These are phyloP conservation scores for Inga leiocalycina DNA, from an alignment of 306 rosid species.

Conservation along the genomic window DNA sequence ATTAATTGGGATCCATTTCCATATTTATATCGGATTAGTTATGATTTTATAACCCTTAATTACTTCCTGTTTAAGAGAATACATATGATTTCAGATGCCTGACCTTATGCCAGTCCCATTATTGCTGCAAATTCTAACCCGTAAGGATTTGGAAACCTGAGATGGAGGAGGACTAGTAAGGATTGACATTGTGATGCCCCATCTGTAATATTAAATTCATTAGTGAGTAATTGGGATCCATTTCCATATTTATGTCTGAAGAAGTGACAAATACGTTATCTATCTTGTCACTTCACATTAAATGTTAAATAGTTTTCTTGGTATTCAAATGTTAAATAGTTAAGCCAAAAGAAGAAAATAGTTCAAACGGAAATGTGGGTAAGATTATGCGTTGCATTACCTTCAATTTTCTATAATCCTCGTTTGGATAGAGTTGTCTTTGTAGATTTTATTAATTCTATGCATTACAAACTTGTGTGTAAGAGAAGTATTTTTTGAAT, in stretches of 20 bases:
- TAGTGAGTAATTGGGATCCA: background rate
- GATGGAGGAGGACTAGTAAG: background rate
- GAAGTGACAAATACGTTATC: background rate
- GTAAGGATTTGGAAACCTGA: slow-evolving; percentile 8
- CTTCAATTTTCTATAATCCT: background rate
- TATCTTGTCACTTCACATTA: background rate
- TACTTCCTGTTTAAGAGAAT: background rate
- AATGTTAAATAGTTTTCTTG: background rate
- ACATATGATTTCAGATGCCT: background rate
- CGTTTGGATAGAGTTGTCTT: background rate
- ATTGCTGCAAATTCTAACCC: slow-evolving; percentile 15
- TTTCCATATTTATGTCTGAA: background rate
- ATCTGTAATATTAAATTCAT: background rate
- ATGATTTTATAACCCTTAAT: background rate
- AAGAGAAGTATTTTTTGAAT: background rate
- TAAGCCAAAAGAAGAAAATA: background rate
- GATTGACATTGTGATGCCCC: background rate
- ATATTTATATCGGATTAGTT: background rate
- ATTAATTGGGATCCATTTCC: background rate
- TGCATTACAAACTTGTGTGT: background rate
- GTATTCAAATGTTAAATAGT: background rate
- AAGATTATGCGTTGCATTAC: slow-evolving; percentile 1
- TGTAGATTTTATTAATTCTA: background rate
- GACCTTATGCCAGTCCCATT: background rate
- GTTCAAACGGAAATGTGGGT: background rate